Evolutionary conservation across 495 filamentous ascomycete species (phyloP).

Genomic region (Penicillium herquei): DNA sequence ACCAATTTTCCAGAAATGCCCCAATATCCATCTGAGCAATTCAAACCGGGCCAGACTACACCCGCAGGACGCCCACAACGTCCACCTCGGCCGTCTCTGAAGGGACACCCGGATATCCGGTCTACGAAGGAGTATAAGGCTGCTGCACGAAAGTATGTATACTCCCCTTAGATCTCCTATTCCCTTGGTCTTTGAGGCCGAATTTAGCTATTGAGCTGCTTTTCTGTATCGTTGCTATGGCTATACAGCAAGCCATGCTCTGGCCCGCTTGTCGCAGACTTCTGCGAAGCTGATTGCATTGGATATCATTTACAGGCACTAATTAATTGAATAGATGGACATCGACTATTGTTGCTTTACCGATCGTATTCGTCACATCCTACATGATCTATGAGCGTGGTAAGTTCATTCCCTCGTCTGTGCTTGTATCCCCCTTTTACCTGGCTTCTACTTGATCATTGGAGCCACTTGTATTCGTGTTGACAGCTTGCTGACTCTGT

Average conservation of each 20-base stretch:
- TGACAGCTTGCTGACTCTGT: too few species aligned
- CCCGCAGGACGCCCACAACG: constrained; percentile 10
- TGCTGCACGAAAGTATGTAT: constrained; percentile 26
- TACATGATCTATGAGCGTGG: constrained; percentile 27
- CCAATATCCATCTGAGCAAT: constrained; percentile 5
- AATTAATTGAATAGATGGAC: constrained; percentile 34
- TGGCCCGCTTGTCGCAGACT: background rate
- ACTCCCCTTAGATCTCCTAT: background rate
- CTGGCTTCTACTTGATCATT: background rate
- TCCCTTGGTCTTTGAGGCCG: background rate
- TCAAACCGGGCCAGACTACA: background rate
- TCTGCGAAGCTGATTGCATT: background rate
- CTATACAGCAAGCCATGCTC: background rate
- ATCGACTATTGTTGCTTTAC: constrained; percentile 52
- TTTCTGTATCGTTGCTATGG: background rate
- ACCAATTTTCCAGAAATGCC: background rate
- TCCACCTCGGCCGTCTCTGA: constrained; percentile 1
- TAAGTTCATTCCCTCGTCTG: constrained; percentile 7
- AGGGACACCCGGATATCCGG: constrained; percentile 23
- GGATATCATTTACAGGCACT: constrained; percentile 2
- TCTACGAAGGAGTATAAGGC: constrained; percentile 30
- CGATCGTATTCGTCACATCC: constrained; percentile 45
- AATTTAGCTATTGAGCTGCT: background rate
- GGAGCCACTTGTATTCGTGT: too few species aligned
- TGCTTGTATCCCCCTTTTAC: background rate